Percentiles rank a stretch among this genome's conserved stretches.
Conservation (phyloP, 2,329 filamentous ascomycete genomes). For the Eurotiales sp. region DNA sequence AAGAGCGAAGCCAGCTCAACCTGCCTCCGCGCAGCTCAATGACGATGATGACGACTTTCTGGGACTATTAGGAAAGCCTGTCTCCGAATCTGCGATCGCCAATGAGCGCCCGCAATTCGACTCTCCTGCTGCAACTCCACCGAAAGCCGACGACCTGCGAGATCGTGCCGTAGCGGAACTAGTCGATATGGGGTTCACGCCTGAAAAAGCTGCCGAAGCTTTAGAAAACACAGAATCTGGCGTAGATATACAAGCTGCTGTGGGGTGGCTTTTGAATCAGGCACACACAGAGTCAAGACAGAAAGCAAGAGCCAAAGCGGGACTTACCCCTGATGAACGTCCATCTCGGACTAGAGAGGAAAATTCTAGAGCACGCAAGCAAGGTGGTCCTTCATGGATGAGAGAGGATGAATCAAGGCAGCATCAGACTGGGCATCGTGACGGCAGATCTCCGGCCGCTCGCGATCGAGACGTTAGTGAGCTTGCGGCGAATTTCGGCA, state of each 20-base stretch:
- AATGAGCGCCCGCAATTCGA: conserved; percentile 23
- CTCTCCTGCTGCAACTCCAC: conserved; percentile 17
- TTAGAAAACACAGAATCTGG: conserved; percentile 76
- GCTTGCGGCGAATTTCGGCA: conserved; percentile 76
- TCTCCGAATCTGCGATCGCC: conserved; percentile 47
- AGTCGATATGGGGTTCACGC: conserved; percentile 90
- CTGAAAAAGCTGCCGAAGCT: conserved; percentile 76
- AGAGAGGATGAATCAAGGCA: conserved; percentile 44
- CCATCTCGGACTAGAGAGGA: conserved; percentile 24
- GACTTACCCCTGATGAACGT: conserved; percentile 14
- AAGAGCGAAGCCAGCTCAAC: conserved; percentile 47
- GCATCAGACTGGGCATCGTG: conserved; percentile 21
- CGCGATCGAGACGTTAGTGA: conserved; percentile 73
- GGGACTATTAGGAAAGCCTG: conserved; percentile 57
- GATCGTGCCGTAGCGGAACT: conserved; percentile 83
- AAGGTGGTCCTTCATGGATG: conserved; percentile 59
- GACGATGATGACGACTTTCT: conserved; percentile 60
- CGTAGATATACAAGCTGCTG: conserved; percentile 77
- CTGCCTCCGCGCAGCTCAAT: conserved; percentile 38
- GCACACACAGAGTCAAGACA: conserved; percentile 80
- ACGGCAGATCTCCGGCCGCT: conserved; percentile 38
- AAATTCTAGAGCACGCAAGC: conserved; percentile 26
- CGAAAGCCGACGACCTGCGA: conserved; percentile 49
- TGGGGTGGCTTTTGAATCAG: conserved; percentile 85
- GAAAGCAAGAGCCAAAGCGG: conserved; percentile 48